Percentiles rank a stretch among this genome's conserved stretches.
Evolutionary conservation across 768 basidiomycete genomes (phyloP).

Genomic region (Lactarius psammicola): DNA sequence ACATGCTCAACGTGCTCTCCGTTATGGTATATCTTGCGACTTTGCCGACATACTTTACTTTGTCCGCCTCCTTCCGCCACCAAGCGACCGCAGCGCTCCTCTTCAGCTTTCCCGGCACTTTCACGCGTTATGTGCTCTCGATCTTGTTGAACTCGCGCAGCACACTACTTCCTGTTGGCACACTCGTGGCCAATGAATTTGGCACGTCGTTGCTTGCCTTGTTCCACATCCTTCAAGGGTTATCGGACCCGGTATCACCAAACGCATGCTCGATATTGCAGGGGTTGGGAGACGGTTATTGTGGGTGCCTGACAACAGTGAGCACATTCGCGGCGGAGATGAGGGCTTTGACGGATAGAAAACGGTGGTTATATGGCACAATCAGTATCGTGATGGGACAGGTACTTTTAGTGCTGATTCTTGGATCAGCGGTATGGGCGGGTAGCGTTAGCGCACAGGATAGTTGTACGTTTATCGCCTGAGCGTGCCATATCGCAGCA

Average conservation of each 20-base stretch:
- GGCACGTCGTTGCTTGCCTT: constrained; percentile 83
- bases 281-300: constrained; percentile 88
- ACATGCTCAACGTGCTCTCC: constrained; percentile 50
- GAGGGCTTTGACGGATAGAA: constrained; percentile 51
- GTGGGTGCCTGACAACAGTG: constrained; percentile 91
- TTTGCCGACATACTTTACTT: constrained; percentile 74
- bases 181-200: constrained; percentile 68
- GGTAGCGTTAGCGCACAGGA: constrained; percentile 45
- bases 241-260: constrained; percentile 42
- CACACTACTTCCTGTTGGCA: constrained; percentile 70
- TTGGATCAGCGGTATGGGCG: constrained; percentile 64
- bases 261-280: constrained; percentile 71
- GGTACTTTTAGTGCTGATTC: constrained; percentile 62
- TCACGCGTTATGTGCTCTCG: constrained; percentile 80
- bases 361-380: constrained; percentile 61
- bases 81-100: constrained; percentile 84
- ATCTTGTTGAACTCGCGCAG: constrained; percentile 63
- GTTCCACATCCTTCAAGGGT: constrained; percentile 69
- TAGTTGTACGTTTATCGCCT: constrained; percentile 48
- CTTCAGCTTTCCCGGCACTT: constrained; percentile 85
- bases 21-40: constrained; percentile 71
- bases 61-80: constrained; percentile 66
- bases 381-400: constrained; percentile 51
- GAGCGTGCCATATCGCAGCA: not conserved
- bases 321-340: constrained; percentile 90